Evolutionary conservation across 2,329 filamentous ascomycete genomes (phyloP), one percentile per base, ranked within the genome.

Genomic region (Phyllachora maydis): DNA sequence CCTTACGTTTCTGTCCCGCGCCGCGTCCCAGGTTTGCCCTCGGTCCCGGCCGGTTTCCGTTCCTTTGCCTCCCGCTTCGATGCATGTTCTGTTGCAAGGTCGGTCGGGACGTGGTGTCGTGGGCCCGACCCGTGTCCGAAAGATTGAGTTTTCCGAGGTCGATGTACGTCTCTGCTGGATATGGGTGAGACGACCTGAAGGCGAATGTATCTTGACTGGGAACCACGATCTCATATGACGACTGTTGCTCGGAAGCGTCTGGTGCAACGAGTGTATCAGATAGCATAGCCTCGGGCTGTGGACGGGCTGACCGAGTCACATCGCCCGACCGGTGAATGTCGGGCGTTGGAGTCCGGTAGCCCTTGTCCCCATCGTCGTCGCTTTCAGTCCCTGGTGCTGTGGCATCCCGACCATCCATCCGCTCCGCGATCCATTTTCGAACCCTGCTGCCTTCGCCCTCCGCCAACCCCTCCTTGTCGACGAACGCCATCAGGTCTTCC

Each of bases 401-500:
- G 14, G 51, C 48, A 19, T 70, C 62, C 17, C 62, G 56, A 14
- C 70, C 68, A 24, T 78, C 69, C 11, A 77, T 49, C 14, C 71
- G 57, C 44, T 82, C 74, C 3, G 65, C 71, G 1, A 67, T 70
- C 68, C 68, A 74, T 40, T 53, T 53, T 26, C 67, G 51, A 26
- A 73, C 51, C 30, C 49, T 56, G 52, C 59, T 65, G 11, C 61
- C 79, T 44, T 92, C 83, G 9, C 78, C 78, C 44, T 88, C 77
- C 22, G 61, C 64, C 8, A 88, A 42, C 0, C 79, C 81, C 40
- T 82, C 71, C 40, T 67, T 74, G 42, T 95, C 83, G 25, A 95
- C 53, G 35, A 91, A 90, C 10, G 59, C 50, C n/a, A 93, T 52
- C 4, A 98, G 55, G 35, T 95, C 85, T 32, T 93, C 81, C 18